Conservation (phyloP, 129 eudicot species). For the Rutidosis leptorrhynchoides region DNA sequence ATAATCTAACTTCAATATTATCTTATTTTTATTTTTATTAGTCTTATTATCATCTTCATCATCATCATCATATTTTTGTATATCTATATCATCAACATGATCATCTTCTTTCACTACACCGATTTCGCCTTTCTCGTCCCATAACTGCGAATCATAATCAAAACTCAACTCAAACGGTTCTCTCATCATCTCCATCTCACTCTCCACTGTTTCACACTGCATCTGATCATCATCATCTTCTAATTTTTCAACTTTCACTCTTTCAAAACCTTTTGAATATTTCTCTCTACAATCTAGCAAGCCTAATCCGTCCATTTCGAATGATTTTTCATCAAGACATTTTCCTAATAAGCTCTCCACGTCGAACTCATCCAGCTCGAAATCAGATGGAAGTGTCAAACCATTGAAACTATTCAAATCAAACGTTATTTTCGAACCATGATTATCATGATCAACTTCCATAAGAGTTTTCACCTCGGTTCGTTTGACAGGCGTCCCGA, state of each 20-base stretch:
- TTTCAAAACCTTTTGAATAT: conserved; percentile 23
- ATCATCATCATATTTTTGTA: conserved; percentile 22
- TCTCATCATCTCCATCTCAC: conserved; percentile 44
- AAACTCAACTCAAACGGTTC: conserved; percentile 59
- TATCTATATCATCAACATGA: conserved; percentile 1
- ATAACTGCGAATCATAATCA: conserved; percentile 51
- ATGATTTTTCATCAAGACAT: conserved; percentile 60
- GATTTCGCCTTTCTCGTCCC: conserved; percentile 47
- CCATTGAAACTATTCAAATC: conserved; percentile 42
- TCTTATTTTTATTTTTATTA: no score
- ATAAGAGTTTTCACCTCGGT: conserved; percentile 23
- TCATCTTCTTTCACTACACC: conserved; percentile 26
- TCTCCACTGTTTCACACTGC: no score
- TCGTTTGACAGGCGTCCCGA: conserved; percentile 17
- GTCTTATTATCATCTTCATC: conserved; percentile 17
- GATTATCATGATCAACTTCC: background rate
- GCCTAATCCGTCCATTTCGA: conserved; percentile 61
- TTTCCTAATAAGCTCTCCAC: conserved; percentile 72
- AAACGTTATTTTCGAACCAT: conserved; percentile 18
- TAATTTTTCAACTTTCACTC: conserved; percentile 52
- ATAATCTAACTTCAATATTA: conserved; percentile 63
- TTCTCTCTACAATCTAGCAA: conserved; percentile 39
- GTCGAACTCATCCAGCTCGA: conserved; percentile 80
- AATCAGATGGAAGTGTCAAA: conserved; percentile 47
- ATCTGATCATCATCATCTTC: conserved; percentile 17